Conservation (phyloP, 768 basidiomycete genomes). For the Filobasidium wieringae region DNA sequence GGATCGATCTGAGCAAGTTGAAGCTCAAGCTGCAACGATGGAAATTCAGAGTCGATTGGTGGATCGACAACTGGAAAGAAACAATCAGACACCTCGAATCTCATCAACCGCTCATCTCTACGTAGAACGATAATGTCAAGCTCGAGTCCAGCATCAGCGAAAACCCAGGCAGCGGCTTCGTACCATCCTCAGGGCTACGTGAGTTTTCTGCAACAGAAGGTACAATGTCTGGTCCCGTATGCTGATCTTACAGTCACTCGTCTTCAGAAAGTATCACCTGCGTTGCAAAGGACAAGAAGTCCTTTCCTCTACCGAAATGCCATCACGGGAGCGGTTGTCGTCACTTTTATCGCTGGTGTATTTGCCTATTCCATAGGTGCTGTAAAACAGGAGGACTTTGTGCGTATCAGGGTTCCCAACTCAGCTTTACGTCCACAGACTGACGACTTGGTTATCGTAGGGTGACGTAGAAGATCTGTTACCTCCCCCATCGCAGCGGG, state of each 20-base stretch:
- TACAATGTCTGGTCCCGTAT: constrained; percentile 37
- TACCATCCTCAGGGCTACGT: constrained; percentile 51
- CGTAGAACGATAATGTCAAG: background rate
- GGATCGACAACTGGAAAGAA: no score
- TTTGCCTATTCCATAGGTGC: constrained; percentile 90
- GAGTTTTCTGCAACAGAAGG: constrained; percentile 23
- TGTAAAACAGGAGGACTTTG: constrained; percentile 83
- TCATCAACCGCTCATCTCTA: no score
- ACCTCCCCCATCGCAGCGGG: constrained; percentile 39
- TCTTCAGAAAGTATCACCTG: constrained; percentile 66
- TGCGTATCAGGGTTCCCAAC: constrained; percentile 13
- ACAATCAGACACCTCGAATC: no score
- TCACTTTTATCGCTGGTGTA: constrained; percentile 63
- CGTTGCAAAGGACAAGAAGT: constrained; percentile 71
- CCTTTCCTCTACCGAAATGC: constrained; percentile 72
- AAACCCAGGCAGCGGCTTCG: constrained; percentile 38
- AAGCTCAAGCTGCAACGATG: no score
- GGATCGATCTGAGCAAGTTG: no score
- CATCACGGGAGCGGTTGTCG: constrained; percentile 59
- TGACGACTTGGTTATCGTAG: constrained; percentile 5
- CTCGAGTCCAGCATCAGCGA: constrained; percentile 4
- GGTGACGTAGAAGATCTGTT: constrained; percentile 36
- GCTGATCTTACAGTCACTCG: constrained; percentile 31
- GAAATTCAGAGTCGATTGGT: no score
- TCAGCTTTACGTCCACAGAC: background rate